These are phyloP conservation scores for Pontederia paniculata DNA, from an alignment of 176 grass and related monocot species.

Conservation along the genomic window DNA sequence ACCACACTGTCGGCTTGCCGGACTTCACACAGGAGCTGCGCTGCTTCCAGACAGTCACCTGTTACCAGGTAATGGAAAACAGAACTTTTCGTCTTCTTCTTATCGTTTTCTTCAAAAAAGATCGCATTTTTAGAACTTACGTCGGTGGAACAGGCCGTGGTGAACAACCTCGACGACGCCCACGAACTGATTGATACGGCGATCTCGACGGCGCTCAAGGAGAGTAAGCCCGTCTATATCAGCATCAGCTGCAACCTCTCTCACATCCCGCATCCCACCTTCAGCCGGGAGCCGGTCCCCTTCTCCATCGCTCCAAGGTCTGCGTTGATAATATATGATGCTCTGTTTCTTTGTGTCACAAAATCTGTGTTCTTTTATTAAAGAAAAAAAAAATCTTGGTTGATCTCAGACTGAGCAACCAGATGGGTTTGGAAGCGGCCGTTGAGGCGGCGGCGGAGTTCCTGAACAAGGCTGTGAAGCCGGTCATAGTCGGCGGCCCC, in stretches of 20 bases:
- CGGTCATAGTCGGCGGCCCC: slow-evolving; percentile 1
- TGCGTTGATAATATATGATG: not conserved
- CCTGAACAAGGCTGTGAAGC: slow-evolving; percentile 5
- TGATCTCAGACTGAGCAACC: not conserved
- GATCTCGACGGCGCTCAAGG: no score
- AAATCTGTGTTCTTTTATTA: not conserved
- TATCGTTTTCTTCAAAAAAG: not conserved
- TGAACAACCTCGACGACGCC: no score
- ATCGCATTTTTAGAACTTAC: not conserved
- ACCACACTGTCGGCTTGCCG: slow-evolving; percentile 55
- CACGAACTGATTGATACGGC: no score
- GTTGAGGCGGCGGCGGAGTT: not conserved
- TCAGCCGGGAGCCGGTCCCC: not conserved
- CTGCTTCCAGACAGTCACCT: slow-evolving; percentile 66
- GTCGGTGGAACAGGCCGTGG: not conserved
- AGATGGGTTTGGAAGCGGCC: not conserved
- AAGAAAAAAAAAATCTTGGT: no score
- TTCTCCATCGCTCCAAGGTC: not conserved
- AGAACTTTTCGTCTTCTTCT: not conserved
- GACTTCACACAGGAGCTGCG: slow-evolving; percentile 74
- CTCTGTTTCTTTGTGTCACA: not conserved
- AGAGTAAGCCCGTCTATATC: no score
- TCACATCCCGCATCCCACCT: not conserved
- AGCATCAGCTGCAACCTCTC: slow-evolving; percentile 1
- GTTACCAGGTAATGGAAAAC: slow-evolving; percentile 53